A percentile compares a stretch with the other conserved stretches of the same genome.
Evolutionary conservation across 1,284 basidiomycete genomes (phyloP).

Genomic region (Pseudozyma pruni): DNA sequence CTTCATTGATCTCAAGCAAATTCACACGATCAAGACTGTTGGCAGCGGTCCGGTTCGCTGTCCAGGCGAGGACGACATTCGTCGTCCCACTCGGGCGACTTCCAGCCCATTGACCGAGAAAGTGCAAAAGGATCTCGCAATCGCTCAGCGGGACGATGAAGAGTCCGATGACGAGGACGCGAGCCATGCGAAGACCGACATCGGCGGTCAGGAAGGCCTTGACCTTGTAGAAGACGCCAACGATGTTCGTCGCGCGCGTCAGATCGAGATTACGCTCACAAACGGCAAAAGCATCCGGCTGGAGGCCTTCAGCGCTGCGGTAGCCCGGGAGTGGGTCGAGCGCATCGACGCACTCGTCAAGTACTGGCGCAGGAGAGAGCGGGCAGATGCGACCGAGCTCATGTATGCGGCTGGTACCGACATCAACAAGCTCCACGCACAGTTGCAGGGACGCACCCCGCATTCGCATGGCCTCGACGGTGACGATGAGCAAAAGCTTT

Average conservation of each 20-base stretch:
- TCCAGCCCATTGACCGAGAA: constrained; percentile 7
- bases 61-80: constrained; percentile 46
- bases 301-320: constrained; percentile 71
- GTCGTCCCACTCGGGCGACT: constrained; percentile 6
- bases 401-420: constrained; percentile 74
- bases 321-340: constrained; percentile 82
- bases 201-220: constrained; percentile 76
- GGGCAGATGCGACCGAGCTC: constrained; percentile 77
- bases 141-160: constrained; percentile 70
- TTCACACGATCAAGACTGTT: constrained; percentile 74
- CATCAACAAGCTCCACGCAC: constrained; percentile 70
- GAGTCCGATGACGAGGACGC: constrained; percentile 54
- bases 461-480: constrained; percentile 4
- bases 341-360: constrained; percentile 75
- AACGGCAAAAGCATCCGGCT: constrained; percentile 78
- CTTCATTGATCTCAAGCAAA: constrained; percentile 76
- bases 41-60: constrained; percentile 50
- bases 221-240: constrained; percentile 70
- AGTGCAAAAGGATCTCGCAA: constrained; percentile 60
- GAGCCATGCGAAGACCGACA: constrained; percentile 74
- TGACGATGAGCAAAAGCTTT: constrained; percentile 63
- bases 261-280: constrained; percentile 79
- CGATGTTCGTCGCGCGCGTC: constrained; percentile 74
- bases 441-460: constrained; percentile 19
- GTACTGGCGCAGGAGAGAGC: constrained; percentile 81